Percentiles rank a stretch among this genome's conserved stretches.
These are phyloP conservation scores for Batkoa obscura DNA, from an alignment of 371 early-diverging fungal genomes.

Conservation along the genomic window DNA sequence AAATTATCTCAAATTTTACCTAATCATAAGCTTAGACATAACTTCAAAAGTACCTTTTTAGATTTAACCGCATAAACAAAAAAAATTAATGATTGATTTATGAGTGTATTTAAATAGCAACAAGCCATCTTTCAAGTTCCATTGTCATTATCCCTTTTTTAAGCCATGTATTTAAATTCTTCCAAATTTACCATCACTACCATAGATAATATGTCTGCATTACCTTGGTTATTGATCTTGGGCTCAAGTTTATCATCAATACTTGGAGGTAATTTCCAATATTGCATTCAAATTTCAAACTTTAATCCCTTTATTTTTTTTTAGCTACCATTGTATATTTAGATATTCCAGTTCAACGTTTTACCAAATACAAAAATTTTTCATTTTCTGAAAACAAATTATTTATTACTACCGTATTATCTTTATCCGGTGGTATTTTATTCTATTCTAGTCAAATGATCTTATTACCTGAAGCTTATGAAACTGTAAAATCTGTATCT, in stretches of 20 bases:
- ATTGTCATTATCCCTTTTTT: no score
- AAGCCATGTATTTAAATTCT: no score
- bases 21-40: no score
- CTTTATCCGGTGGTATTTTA: neutral
- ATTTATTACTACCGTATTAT: neutral
- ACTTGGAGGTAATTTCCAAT: conserved; percentile 4
- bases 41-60: no score
- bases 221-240: conserved; percentile 4
- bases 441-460: conserved; percentile 7
- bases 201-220: no score
- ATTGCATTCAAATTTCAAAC: neutral
- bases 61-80: no score
- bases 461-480: conserved; percentile 6
- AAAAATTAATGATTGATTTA: no score
- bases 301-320: neutral
- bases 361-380: neutral
- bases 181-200: no score
- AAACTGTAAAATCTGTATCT: no score
- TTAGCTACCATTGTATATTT: conserved; percentile 5
- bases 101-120: no score
- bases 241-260: conserved; percentile 3
- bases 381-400: neutral
- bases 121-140: no score
- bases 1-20: no score
- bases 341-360: neutral